Base-by-base conservation (phyloP, 768 basidiomycete genomes). In the Heimioporus sp. region DNA sequence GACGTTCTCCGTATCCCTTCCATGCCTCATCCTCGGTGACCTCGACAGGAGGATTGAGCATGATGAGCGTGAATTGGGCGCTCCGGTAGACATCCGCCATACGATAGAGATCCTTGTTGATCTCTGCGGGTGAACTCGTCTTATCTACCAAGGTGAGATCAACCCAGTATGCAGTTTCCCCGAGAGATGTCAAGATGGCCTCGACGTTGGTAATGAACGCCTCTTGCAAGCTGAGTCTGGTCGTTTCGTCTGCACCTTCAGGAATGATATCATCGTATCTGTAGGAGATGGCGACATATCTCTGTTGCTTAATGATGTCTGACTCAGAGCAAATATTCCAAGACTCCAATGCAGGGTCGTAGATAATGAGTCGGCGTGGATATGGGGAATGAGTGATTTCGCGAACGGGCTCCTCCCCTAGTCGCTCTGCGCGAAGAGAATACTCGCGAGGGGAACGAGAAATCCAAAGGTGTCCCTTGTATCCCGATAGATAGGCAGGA, bases 391-490 rank as follows among this genome's bases (percentile, higher is more conserved):
- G 57, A 1, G 61, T 65, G 21, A 54, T 39, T 11, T 52, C 31
- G 9, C 28, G n/a, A 12, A 53, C 34, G 16, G 34, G 45, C 35
- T 60, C 53, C 19, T 2, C 38, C 30, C 42, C 59, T 19, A 38
- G 10, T 31, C 19, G 20, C 21, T 24, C 47, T 7, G 1, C 28
- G 12, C 61, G 64, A 15, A 63, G 35, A 43, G 63, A 60, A 42
- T 56, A 48, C 16, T 67, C 66, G 38, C 38, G 49, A 38, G 61
- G 53, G 8, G 61, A 60, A 43, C 55, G 55, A 49, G 64, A 30
- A 19, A 24, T 38, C 66, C 64, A 68, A 16, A 68, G 57, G n/a
- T 66, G 64, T 3, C 64, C 55, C 13, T 51, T 35, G 34, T 58
- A 64, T 43, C 30, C 54, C 17, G 61, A 52, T 36, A 58, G 38